Base-by-base conservation (phyloP, 805 yeast species). In the Kluyveromyces nonfermentans region DNA sequence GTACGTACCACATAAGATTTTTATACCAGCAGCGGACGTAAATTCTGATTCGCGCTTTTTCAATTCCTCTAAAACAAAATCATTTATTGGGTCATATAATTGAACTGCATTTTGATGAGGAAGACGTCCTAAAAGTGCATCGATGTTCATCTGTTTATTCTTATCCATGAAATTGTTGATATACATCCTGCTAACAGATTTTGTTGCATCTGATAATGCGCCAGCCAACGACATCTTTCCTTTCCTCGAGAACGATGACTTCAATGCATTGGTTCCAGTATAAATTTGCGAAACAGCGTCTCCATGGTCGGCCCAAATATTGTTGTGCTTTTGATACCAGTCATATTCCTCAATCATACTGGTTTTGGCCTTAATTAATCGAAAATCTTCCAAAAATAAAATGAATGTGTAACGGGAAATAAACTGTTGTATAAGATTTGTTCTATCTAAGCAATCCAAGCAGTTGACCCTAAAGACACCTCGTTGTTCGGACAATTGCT, bases 221-320 rank as follows among this genome's bases (percentile, higher is more conserved):
- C 97, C 97, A 0, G 97, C 97, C 43, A 93, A 67, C 36, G 90
- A 87, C 97, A 89, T 88, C 56, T 89, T 90, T 19, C 98, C 98
- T 22, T 85, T 81, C 59, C 99, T 75, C 1, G 97, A 85, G 57
- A 84, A 93, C 4, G 96, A 87, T 0, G 96, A 85, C 63, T 93
- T 93, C 49, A 93, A 71, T 0, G 99, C 99, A 48, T 95, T 95
- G 0, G 99, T 93, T 22, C 98, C 97, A 0, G 98, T 90, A 64
- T 93, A 93, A 15, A 93, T 90, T 60, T 86, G 94, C 2, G 96
- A 86, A 4, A 93, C 80, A 51, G 87, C 95, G 63, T 93, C 98
- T 45, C 98, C 99, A 62, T 93, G 93, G 62, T 93, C 96, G 1
- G 99, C 99, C 98, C 98, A 93, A 16, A 93, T 67, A 6, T 85